phyloP scores from a whole-genome alignment of 2,329 filamentous ascomycete species.

The Monosporascus cannonballus region DNA sequence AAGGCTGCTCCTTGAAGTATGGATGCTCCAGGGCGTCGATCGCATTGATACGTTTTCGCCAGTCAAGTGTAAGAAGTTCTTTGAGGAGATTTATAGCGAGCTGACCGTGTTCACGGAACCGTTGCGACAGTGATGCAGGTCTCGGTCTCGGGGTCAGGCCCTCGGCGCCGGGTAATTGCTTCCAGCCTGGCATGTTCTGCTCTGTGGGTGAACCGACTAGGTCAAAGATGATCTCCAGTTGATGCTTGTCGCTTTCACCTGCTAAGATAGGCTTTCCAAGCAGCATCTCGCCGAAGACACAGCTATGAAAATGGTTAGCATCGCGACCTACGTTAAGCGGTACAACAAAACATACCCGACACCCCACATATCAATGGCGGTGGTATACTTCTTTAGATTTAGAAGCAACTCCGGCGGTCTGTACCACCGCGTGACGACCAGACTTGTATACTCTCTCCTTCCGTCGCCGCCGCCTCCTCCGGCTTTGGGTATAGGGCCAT shows the following conservation, averaged over 20 bases:
- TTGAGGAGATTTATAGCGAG: constrained; percentile 72
- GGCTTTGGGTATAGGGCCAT: constrained; percentile 70
- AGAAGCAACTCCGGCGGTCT: constrained; percentile 87
- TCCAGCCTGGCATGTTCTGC: constrained; percentile 90
- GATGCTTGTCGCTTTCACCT: constrained; percentile 81
- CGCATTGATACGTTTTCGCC: constrained; percentile 82
- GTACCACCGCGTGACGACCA: constrained; percentile 97
- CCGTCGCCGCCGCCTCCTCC: constrained; percentile 80
- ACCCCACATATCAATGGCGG: constrained; percentile 96
- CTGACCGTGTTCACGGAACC: constrained; percentile 69
- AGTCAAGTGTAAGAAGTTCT: constrained; percentile 83
- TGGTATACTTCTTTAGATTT: constrained; percentile 86
- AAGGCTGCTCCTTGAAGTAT: constrained; percentile 76
- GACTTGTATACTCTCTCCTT: constrained; percentile 84
- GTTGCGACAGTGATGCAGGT: constrained; percentile 59
- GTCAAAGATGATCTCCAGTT: constrained; percentile 90
- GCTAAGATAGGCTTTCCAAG: constrained; percentile 86
- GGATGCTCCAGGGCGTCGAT: constrained; percentile 88
- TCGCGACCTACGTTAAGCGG: neutral
- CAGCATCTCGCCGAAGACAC: constrained; percentile 97
- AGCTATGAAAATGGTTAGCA: constrained; percentile 45
- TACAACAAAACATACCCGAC: constrained; percentile 62
- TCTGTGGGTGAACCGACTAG: constrained; percentile 86
- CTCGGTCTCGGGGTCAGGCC: constrained; percentile 58
- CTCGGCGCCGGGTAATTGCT: constrained; percentile 73